Evolutionary conservation across 139 green algal species (phyloP), one percentile per base, ranked within the genome.

Genomic region (Chlorella ohadii): DNA sequence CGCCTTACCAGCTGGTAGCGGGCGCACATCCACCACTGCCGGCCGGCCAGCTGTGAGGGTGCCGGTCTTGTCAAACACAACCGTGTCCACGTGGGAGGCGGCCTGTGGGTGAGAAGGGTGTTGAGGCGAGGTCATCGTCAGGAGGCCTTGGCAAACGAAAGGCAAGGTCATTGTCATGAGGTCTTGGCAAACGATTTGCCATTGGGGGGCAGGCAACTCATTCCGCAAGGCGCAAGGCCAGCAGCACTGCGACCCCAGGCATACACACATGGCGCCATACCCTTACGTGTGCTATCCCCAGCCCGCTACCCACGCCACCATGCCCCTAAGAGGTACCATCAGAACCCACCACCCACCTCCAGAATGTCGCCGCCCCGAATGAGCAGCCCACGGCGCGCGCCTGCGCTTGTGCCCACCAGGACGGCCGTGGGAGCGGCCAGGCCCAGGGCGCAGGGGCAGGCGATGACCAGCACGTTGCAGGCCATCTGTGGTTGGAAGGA

Each of bases 11-110:
- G 74, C 28, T n/a, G 79, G 16, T 33, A 59, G 28, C 28, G 78
- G 63, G 17, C 78, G 78, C 39, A 93, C 78, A 17, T 47, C 47
- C 20, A 82, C 88, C 36, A 98, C 91, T 4, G 85, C 84, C 3
- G 96, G 96, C 66, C 89, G 89, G 59, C 96, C 96, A 0, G 74
- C 41, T 7, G 96, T 99, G 7, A 99, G 87, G 1, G 96, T 99
- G 64, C 96, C 96, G 0, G 96, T 99, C 91, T 99, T 99, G 88
- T 99, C 96, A 85, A 98, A 97, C 28, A 98, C 90, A 11, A 98
- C 91, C 1, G 92, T 96, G 88, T 97, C 92, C 6, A 98, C 85
- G 33, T 94, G 78, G 12, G 87, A 90, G 9, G 91, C 89, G 17
- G 89, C 76, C 80, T 85, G 81, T 39, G 25, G 33, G 59, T 23